Conservation (phyloP, 371 early-diverging fungal species). For the Rhizopus microsporus region DNA sequence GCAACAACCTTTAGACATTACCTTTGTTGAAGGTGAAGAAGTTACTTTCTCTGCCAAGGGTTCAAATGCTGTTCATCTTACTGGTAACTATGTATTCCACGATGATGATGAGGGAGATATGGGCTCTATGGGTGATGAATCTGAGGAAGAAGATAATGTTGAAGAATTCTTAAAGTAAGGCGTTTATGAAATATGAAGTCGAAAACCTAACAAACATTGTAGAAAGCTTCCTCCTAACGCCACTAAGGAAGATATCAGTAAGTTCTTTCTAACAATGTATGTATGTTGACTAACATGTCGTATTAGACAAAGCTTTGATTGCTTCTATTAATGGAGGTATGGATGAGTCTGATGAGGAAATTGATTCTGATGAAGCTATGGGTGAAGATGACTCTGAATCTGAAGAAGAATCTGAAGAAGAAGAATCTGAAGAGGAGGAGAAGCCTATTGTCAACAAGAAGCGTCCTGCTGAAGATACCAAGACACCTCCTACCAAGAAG, state of each 20-base stretch:
- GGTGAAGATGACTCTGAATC: constrained; percentile 36
- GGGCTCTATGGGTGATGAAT: constrained; percentile 40
- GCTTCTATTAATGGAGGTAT: constrained; percentile 36
- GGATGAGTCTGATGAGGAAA: constrained; percentile 46
- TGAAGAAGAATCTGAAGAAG: constrained; percentile 36
- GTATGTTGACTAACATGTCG: not conserved
- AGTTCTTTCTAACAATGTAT: not conserved
- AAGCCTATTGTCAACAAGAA: constrained; percentile 39
- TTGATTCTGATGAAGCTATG: constrained; percentile 27
- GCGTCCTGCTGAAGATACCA: constrained; percentile 24
- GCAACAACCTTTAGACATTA: constrained; percentile 73
- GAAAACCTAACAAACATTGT: not conserved
- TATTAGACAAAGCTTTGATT: constrained; percentile 13
- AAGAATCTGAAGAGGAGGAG: constrained; percentile 24
- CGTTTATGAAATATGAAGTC: not conserved
- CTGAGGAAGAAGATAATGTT: constrained; percentile 43
- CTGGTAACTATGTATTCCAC: constrained; percentile 69
- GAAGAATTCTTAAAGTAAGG: constrained; percentile 12
- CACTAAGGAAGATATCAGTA: constrained; percentile 4
- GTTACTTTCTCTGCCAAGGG: constrained; percentile 72
- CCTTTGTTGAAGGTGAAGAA: constrained; percentile 78
- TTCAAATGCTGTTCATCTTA: constrained; percentile 62
- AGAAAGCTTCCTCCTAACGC: constrained; percentile 17
- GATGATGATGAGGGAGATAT: constrained; percentile 41
- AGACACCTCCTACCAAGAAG: constrained; percentile 40